These are phyloP conservation scores for Phlebopus sp. DNA, from an alignment of 1,284 basidiomycete genomes.

Conservation along the genomic window DNA sequence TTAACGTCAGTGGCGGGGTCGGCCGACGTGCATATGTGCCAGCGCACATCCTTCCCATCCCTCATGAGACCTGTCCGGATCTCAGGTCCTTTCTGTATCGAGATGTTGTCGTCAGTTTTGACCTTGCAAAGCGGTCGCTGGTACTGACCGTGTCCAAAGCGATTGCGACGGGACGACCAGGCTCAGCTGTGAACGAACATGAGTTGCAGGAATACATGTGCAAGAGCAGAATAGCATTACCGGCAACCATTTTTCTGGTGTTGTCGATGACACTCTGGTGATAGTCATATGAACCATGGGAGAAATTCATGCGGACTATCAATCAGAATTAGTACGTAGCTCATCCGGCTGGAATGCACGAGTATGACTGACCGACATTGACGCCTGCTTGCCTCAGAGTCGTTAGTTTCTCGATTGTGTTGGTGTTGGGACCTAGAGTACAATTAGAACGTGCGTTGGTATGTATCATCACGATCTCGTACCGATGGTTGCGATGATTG, in stretches of 20 bases:
- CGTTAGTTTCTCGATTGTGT: conserved; percentile 81
- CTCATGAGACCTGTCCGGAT: conserved; percentile 97
- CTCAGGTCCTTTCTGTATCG: conserved; percentile 91
- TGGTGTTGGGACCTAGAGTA: conserved; percentile 81
- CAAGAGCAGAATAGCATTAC: conserved; percentile 40
- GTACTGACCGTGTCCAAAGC: conserved; percentile 88
- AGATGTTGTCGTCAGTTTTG: conserved; percentile 13
- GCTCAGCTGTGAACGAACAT: conserved; percentile 38
- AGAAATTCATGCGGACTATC: conserved; percentile 97
- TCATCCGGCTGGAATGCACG: conserved; percentile 5
- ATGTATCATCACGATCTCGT: conserved; percentile 16
- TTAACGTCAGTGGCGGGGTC: conserved; percentile 11
- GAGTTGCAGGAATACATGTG: conserved; percentile 2
- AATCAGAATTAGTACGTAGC: conserved; percentile 7
- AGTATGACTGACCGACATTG: conserved; percentile 81
- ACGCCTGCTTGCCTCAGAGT: conserved; percentile 86
- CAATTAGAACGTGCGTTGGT: conserved; percentile 15
- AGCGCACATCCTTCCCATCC: conserved; percentile 71
- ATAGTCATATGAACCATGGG: conserved; percentile 94
- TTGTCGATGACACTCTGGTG: conserved; percentile 98
- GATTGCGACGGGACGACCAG: conserved; percentile 92
- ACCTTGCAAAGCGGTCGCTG: conserved; percentile 7
- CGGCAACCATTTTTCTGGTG: conserved; percentile 78
- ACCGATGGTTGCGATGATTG: conserved; percentile 98
- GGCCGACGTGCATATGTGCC: conserved; percentile 9